Evolutionary conservation across 306 rosid genomes (phyloP).

Genomic region (Trifolium dubium): DNA sequence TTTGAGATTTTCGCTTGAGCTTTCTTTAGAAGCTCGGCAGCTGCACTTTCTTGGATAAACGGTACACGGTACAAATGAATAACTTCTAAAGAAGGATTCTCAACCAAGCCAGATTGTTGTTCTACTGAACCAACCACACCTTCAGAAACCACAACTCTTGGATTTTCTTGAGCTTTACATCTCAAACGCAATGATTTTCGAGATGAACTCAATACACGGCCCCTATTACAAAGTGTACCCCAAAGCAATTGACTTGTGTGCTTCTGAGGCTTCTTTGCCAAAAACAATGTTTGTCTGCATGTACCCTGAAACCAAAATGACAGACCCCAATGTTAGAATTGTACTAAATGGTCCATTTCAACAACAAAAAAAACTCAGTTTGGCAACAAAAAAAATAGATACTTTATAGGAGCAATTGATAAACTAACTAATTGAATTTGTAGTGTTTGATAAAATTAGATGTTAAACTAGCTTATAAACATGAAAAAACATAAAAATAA

Average conservation of each 20-base stretch:
- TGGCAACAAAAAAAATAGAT: too few relatives aligned
- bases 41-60: conserved; percentile 71
- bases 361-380: too few relatives aligned
- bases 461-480: too few relatives aligned
- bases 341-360: too few relatives aligned
- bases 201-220: conserved; percentile 39
- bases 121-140: conserved; percentile 52
- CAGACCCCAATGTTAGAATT: conserved; percentile 17
- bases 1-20: conserved; percentile 69
- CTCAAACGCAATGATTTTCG: conserved; percentile 48
- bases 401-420: too few relatives aligned
- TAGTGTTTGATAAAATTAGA: too few relatives aligned
- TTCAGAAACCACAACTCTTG: conserved; percentile 58
- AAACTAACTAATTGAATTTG: too few relatives aligned
- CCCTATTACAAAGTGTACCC: conserved; percentile 45
- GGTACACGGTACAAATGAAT: conserved; percentile 73
- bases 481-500: too few relatives aligned
- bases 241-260: conserved; percentile 53
- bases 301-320: conserved; percentile 60
- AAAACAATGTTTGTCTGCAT: conserved; percentile 47
- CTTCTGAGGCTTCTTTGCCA: conserved; percentile 46
- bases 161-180: conserved; percentile 57
- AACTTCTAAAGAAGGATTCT: conserved; percentile 59
- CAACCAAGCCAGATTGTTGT: conserved; percentile 50
- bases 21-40: conserved; percentile 68